Base-by-base conservation (phyloP, 1,284 basidiomycete species). In the Takashimella tepidaria region DNA sequence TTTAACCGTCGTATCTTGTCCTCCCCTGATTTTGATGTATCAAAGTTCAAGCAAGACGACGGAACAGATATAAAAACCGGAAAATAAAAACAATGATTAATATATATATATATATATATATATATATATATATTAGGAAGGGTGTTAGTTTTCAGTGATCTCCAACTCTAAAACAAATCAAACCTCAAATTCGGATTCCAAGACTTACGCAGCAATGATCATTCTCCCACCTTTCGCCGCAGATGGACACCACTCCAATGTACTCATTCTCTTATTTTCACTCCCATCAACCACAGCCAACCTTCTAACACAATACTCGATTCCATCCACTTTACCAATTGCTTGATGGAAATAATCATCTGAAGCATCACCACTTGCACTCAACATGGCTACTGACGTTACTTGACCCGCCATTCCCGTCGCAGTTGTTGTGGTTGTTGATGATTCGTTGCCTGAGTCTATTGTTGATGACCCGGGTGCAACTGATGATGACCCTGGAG, bases 191-290 rank as follows among this genome's bases (percentile, higher is more conserved):
- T 37, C 31, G 5, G 22, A 44, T 41, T 37, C 4, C 22, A n/a
- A n/a, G 22, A 70, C 72, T 66, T 49, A 74, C 70, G 72, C 70
- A 37, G 72, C 72, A 13, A 74, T 49, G 16, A 72, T 56, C 69
- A 70, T 66, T 19, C 60, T 47, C 0, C 66, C 66, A 0, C 61
- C 57, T 16, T 37, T 37, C 16, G 1, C 45, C 51, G 24, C 61
- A 55, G 44, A 50, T 3, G 67, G 65, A 49, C 63, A 62, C 72
- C 72, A 74, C 44, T 68, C 69, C 10, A 74, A 24, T 12, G 59
- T 62, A 42, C 63, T 65, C 70, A 74, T 69, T 26, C 72, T 47
- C 50, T 66, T 72, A 52, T 73, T 73, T 37, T 72, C 72, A 10
- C 59, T 66, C 1, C 43, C 54, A 31, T 53, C 57, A 11, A 72